A percentile compares a stretch with the other conserved stretches of the same genome.
Evolutionary conservation across 345 rosid genomes (phyloP).

Genomic region (Pelargonium nanum): DNA sequence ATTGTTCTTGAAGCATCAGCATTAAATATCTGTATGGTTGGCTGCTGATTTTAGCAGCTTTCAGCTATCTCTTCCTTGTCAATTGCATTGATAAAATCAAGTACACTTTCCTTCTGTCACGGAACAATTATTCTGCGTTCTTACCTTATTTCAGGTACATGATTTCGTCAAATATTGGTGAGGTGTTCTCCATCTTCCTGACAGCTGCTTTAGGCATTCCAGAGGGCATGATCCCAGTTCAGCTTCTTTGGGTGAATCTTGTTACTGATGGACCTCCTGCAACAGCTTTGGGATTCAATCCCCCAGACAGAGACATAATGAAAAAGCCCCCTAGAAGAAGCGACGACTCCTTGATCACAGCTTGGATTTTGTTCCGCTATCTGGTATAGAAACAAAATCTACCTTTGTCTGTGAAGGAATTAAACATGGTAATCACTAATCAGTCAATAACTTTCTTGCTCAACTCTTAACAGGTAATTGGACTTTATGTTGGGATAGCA

Average conservation of each 20-base stretch:
- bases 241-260: constrained; percentile 98
- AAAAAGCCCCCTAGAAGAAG: constrained; percentile 88
- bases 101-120: background rate
- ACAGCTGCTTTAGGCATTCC: constrained; percentile 98
- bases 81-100: background rate
- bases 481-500: constrained; percentile 82
- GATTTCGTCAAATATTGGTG: constrained; percentile 98
- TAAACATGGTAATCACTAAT: background rate
- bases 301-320: constrained; percentile 90
- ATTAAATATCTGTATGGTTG: too few species aligned
- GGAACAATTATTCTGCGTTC: background rate
- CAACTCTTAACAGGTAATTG: constrained; percentile 57
- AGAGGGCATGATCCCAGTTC: constrained; percentile 98
- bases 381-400: constrained; percentile 33
- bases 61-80: too few species aligned
- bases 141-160: constrained; percentile 54
- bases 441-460: background rate
- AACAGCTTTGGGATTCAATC: constrained; percentile 94
- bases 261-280: constrained; percentile 99
- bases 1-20: background rate
- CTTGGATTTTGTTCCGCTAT: constrained; percentile 99
- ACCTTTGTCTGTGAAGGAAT: background rate
- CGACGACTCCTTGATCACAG: constrained; percentile 74
- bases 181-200: constrained; percentile 90
- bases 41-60: too few species aligned